Base-by-base conservation (phyloP, 345 rosid genomes). In the Pistacia vera region DNA sequence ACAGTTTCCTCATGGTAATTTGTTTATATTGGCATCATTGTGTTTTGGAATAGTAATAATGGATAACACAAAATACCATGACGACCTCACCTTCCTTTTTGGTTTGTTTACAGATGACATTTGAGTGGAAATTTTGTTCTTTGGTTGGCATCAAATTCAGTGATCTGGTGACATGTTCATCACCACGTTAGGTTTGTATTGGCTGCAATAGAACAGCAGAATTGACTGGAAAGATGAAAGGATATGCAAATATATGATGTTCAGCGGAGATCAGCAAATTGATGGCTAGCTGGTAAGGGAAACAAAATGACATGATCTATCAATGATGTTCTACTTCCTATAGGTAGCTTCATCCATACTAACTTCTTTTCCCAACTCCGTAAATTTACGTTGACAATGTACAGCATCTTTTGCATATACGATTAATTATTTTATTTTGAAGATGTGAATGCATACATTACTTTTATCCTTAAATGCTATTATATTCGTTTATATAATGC, bases 31-130 rank as follows among this genome's bases (percentile, higher is more conserved):
- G 9, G 8, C 46, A 41, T 41, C 8, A 8, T 7, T 41, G 46
- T 41, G 46, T 8, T 41, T 5, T 41, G 46, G 46, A 41, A 41
- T 41, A 41, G 46, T 41, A 41, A 41, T 41, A 41, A 41, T 1
- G 10, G 46, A 8, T 41, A 41, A 41, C 1, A 5, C 46, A 63
- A 71, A 71, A 35, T 33, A 44, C 38, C 4, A 56, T 64, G 66
- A n/a, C 18, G 66, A n/a, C 18, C 76, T 66, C 6, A 58, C 28
- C 74, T 28, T 18, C 11, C 7, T 28, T 58, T 71, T 33, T 49
- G 18, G 58, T 49, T 51, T 74, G 62, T 74, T 68, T 67, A 55
- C 81, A 81, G 87, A 54, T 18, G 59, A 14, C 28, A 5, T 44
- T 55, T 2, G 38, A 1, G 11, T 36, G 49, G 59, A 41, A 66